Evolutionary conservation across 1,284 basidiomycete species (phyloP), one percentile per base, ranked within the genome.

Genomic region (Coniferiporia sulphurascens): DNA sequence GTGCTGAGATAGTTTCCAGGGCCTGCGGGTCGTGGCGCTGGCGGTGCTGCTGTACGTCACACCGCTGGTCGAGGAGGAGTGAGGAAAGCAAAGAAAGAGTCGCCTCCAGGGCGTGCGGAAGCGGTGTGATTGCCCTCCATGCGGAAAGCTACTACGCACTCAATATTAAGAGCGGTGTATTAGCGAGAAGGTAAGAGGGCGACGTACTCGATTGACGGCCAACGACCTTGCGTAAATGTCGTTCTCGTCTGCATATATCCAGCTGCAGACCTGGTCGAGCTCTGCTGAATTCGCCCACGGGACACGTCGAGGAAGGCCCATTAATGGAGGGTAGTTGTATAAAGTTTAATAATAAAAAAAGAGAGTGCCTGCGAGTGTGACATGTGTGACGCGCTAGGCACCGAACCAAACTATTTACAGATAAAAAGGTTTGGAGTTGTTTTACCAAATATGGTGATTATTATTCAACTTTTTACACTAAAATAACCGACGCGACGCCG

Each of bases 301-400:
- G 0, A 93, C 88, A 56, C 93, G 82, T 62, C 89, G 84, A 51
- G 93, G 92, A 19, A 91, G 78, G 62, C 81, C 78, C 91, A 93
- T 94, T 41, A 21, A n/a, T n/a, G 22, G 21, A 58, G 45, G 35
- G 38, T 45, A n/a, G 36, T 35, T 7, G 38, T 12, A 41, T 8
- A 2, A 1, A 41, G 9, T 38, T 38, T 38, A 3, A 12, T 3
- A 41, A 12, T 41, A 41, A 12, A 12, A 41, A 41, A 3, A 41
- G 7, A 10, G 5, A 27, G 5, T 5, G 2, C 5, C 3, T 27
- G 27, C 27, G 27, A 27, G 27, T 27, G 27, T 27, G 27, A 27
- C 27, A 5, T 5, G 5, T 27, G 27, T 27, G 27, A 27, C 27
- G 27, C 27, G n/a, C n/a, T n/a, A n/a, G 36, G 36, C 36, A 13